Conservation (phyloP, 1,139 yeast genomes). For the Sugiyamaella japonica region DNA sequence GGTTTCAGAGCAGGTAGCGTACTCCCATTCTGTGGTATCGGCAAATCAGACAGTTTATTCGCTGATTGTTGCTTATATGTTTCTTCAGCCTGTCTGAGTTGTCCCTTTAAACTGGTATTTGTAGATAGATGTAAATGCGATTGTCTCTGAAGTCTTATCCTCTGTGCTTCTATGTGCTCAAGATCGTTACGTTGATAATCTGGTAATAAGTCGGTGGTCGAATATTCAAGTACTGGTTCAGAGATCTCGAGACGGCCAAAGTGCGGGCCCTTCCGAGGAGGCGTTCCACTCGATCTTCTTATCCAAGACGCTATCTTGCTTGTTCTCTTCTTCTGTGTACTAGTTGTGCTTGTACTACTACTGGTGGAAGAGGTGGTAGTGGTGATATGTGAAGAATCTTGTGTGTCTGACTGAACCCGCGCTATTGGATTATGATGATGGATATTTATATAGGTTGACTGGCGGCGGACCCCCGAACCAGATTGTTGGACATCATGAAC, state of each 20-base stretch:
- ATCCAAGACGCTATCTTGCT: conserved; percentile 26
- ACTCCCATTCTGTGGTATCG: neutral
- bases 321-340: conserved; percentile 18
- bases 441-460: conserved; percentile 11
- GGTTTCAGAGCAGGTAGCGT: neutral
- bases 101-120: conserved; percentile 8
- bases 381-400: neutral
- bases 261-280: conserved; percentile 4
- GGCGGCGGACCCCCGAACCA: conserved; percentile 7
- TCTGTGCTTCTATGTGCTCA: conserved; percentile 5
- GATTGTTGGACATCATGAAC: conserved; percentile 6
- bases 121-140: conserved; percentile 7
- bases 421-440: conserved; percentile 13
- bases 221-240: conserved; percentile 31
- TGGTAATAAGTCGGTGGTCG: conserved; percentile 31
- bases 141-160: conserved; percentile 4
- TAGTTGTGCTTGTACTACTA: neutral
- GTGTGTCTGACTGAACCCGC: neutral
- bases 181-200: conserved; percentile 19
- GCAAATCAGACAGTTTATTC: neutral
- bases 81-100: conserved; percentile 6
- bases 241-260: conserved; percentile 26
- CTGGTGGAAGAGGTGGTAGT: no score
- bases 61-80: neutral
- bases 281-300: conserved; percentile 16